phyloP scores from a whole-genome alignment of 805 yeast genomes.

The Pichia pseudocactophila region DNA sequence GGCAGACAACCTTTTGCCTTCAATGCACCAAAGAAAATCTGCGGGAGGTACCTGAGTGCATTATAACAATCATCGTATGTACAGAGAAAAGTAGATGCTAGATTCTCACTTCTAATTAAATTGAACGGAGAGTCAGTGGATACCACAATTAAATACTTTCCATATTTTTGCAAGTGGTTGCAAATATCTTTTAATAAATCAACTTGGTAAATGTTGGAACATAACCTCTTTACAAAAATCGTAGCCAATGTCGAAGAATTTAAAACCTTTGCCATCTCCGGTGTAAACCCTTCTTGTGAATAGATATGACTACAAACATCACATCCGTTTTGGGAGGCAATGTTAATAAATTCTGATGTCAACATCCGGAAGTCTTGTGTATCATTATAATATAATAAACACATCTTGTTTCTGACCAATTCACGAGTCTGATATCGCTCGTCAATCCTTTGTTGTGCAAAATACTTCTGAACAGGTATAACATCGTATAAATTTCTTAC shows the following conservation, averaged over 20 bases:
- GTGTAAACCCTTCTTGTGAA: conserved; percentile 48
- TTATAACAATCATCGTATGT: conserved; percentile 49
- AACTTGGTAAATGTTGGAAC: conserved; percentile 51
- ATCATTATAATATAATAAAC: conserved; percentile 22
- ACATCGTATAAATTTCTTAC: conserved; percentile 44
- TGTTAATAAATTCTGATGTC: neutral
- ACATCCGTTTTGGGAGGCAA: conserved; percentile 24
- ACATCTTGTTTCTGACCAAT: neutral
- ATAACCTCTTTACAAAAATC: conserved; percentile 36
- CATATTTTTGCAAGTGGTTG: conserved; percentile 26
- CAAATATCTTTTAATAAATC: conserved; percentile 38
- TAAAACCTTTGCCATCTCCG: conserved; percentile 32
- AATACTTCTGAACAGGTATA: conserved; percentile 38
- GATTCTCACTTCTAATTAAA: conserved; percentile 42
- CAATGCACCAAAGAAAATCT: conserved; percentile 43
- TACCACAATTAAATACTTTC: conserved; percentile 44
- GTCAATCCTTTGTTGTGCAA: conserved; percentile 20
- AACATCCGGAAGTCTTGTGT: neutral
- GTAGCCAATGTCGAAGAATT: neutral
- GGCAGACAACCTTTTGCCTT: conserved; percentile 47
- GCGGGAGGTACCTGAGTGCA: conserved; percentile 40
- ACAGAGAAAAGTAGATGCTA: conserved; percentile 49
- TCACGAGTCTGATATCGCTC: neutral
- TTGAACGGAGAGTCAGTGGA: conserved; percentile 58
- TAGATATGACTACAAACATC: conserved; percentile 50